Base-by-base conservation (phyloP, 2,329 filamentous ascomycete species). In the Lachnellula cervina region DNA sequence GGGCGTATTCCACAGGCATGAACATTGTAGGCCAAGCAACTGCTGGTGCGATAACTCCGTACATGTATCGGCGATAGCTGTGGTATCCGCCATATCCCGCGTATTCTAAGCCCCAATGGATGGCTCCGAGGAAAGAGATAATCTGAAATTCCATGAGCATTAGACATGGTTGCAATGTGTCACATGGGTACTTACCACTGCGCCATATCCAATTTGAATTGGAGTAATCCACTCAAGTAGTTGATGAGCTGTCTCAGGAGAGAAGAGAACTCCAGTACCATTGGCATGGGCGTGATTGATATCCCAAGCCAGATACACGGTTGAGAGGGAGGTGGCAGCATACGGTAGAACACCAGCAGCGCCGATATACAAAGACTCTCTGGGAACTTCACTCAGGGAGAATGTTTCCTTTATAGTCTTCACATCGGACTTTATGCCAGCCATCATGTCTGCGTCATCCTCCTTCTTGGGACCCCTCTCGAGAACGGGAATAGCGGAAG, bases 41-140 rank as follows among this genome's bases (percentile, higher is more conserved):
- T 46, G 88, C 83, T 1, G 92, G 87, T 5, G 90, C 87, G 46
- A 89, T 70, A 14, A 96, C 83, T 64, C 92, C 92, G 62, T 91
- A 83, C n/a, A 83, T 83, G 70, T 96, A 97, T 60, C 92, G 87
- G 65, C 83, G 84, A 65, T 88, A 89, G 52, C 89, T 88, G 55
- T 88, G 86, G 59, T 80, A 66, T 68, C 82, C 73, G 72, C 86
- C 75, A 71, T 79, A 86, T 76, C 81, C 80, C 50, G 88, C 88
- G 71, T 87, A 95, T 73, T 96, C 91, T 17, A 96, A 79, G 54
- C 92, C 92, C 93, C 82, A 97, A 73, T 97, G 93, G 66, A 96
- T 86, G 35, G 92, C 92, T 45, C 93, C 93, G 1, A 97, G 82
- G 78, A 96, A 97, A 28, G 91, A 96, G 65, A 96, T 88, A 66